Evolutionary conservation across 306 rosid genomes (phyloP), one percentile per base, ranked within the genome.

Genomic region (Delonix regia): DNA sequence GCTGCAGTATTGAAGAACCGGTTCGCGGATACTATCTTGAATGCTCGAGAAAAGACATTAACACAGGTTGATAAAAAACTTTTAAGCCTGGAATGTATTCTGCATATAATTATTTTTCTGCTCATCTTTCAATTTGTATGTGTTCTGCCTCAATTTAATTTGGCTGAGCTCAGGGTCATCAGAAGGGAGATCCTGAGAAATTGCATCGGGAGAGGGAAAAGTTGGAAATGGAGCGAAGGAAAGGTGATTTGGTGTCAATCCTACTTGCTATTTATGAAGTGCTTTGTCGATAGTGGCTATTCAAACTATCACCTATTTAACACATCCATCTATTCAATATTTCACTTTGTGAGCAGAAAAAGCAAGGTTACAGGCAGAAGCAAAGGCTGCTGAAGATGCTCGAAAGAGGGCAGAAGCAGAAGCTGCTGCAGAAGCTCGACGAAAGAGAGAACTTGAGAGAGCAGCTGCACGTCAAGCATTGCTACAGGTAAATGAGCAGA

Each of bases 401-500:
- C 88, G 83, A 83, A 86, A 68, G 81, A 83, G 10, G 75, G 91
- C 86, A 21, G 93, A 90, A 62, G 98, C 79, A 16, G 91, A 90
- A 88, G 95, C 89, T 61, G 90, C 89, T 30, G 94, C 94, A 4
- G 94, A 93, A 87, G 89, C 91, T 63, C 87, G 80, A 76, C 78
- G 87, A 72, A 86, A 91, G 89, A 89, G 92, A 89, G 93, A 90
- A 76, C 89, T 86, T 11, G 94, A 89, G 70, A 88, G 98, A 76
- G 96, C 90, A 85, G 97, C 97, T 60, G 97, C 97, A 18, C 72
- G 97, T 30, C 96, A 90, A 73, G 94, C 93, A 42, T 80, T 93
- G 86, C 82, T 84, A 52, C 87, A 88, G 94, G 98, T 90, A 91
- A 81, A 66, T 22, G 28, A 19, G 42, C 24, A 24, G 22, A n/a